Percentiles rank a stretch among this genome's conserved stretches.
phyloP scores from a whole-genome alignment of 352 stramenopile genomes.

The Albugo laibachii region DNA sequence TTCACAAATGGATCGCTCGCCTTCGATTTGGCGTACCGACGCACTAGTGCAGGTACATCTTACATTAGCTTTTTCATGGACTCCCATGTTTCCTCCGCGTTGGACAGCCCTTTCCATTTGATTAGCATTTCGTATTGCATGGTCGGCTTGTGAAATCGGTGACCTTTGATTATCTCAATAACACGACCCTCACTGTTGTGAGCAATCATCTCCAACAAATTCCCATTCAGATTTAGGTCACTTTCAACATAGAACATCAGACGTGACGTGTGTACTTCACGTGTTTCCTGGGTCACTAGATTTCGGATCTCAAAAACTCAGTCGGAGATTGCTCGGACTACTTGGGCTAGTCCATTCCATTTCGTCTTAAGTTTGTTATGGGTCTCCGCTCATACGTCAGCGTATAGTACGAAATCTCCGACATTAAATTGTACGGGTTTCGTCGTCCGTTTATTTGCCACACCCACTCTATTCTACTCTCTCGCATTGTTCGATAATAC shows the following conservation, averaged over 20 bases:
- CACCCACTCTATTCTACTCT: neutral
- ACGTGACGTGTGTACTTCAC: neutral
- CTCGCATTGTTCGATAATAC: neutral
- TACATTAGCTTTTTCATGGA: constrained; percentile 3
- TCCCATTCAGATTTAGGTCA: neutral
- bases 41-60: constrained; percentile 9
- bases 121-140: neutral
- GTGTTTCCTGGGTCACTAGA: neutral
- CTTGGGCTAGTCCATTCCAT: neutral
- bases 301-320: neutral
- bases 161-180: neutral
- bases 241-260: neutral
- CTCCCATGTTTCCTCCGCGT: constrained; percentile 9
- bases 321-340: neutral
- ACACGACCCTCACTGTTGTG: constrained; percentile 1
- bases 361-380: neutral
- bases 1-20: neutral
- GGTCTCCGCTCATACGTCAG: neutral
- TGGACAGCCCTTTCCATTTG: constrained; percentile 10
- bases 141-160: neutral
- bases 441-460: too few species aligned
- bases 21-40: neutral
- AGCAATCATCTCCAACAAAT: constrained; percentile 1
- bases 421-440: neutral
- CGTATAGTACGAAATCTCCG: too few species aligned